A percentile compares a stretch with the other conserved stretches of the same genome.
Evolutionary conservation across 2,329 filamentous ascomycete species (phyloP).

Genomic region (Chrysosporium queenslandicum): DNA sequence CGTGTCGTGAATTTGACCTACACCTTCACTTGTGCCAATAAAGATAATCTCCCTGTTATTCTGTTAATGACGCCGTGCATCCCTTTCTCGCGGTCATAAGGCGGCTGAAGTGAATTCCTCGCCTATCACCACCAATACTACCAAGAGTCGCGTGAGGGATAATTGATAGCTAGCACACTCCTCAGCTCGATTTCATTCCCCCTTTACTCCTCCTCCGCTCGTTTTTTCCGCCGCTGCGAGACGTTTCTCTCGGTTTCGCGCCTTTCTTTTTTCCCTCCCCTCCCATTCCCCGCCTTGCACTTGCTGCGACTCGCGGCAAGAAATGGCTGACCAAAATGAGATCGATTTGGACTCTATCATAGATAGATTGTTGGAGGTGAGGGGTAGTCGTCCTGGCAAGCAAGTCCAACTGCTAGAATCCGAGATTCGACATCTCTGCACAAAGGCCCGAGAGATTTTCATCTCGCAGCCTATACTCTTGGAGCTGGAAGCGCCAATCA

Average conservation of each 20-base stretch:
- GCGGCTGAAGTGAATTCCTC: slow-evolving; percentile 10
- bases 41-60: neutral
- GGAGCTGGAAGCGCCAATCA: slow-evolving; percentile 96
- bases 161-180: neutral
- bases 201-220: slow-evolving; percentile 16
- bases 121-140: neutral
- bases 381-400: slow-evolving; percentile 94
- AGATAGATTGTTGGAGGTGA: slow-evolving; percentile 92
- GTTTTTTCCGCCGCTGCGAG: slow-evolving; percentile 22
- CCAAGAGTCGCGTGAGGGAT: neutral
- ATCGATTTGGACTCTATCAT: slow-evolving; percentile 99
- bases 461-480: slow-evolving; percentile 97
- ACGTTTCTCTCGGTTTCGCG: slow-evolving; percentile 14
- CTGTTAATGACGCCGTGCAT: slow-evolving; percentile 7
- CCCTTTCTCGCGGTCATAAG: neutral
- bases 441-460: slow-evolving; percentile 97
- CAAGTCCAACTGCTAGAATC: slow-evolving; percentile 94
- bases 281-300: slow-evolving; percentile 13
- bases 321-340: slow-evolving; percentile 71
- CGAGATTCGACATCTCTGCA: slow-evolving; percentile 95
- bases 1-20: neutral
- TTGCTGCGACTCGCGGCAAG: slow-evolving; percentile 31
- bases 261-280: slow-evolving; percentile 20
- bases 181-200: neutral
- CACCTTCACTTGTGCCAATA: neutral